Conservation (phyloP, 1,284 basidiomycete species). For the Phellopilus nigrolimitatus region DNA sequence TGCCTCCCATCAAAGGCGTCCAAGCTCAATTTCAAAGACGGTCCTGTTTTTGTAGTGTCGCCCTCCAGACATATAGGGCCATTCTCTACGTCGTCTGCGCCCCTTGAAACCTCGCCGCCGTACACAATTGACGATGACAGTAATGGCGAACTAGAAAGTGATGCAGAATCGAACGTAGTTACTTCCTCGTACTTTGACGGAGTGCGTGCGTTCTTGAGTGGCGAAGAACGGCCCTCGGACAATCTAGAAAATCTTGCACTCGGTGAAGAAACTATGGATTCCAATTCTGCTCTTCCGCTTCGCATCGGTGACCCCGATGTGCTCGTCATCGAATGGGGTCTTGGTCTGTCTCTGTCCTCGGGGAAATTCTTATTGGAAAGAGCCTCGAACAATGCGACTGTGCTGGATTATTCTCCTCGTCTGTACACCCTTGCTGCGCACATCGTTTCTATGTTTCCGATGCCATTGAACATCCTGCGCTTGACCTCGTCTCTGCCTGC, state of each 20-base stretch:
- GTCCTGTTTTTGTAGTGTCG: not conserved
- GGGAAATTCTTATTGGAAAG: not conserved
- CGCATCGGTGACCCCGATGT: conserved; percentile 1
- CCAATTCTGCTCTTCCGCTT: not conserved
- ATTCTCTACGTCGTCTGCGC: not conserved
- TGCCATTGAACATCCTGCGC: not conserved
- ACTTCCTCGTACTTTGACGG: not conserved
- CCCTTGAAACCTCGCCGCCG: not conserved
- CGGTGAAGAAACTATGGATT: not conserved
- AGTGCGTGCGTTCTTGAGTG: not conserved
- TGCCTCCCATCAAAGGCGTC: conserved; percentile 9
- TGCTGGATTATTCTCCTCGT: conserved; percentile 8
- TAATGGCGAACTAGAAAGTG: not conserved
- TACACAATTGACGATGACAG: not conserved
- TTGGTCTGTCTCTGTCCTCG: not conserved
- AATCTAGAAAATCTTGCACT: not conserved
- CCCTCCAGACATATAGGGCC: not conserved
- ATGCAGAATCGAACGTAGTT: not conserved
- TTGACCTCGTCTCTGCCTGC: not conserved
- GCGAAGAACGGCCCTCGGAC: not conserved
- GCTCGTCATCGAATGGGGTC: conserved; percentile 9
- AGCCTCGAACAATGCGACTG: no score
- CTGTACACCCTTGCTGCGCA: not conserved
- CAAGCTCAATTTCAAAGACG: not conserved
- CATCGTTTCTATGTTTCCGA: not conserved